phyloP scores from a whole-genome alignment of 75 land plant species.

The Gnetum montanum region DNA sequence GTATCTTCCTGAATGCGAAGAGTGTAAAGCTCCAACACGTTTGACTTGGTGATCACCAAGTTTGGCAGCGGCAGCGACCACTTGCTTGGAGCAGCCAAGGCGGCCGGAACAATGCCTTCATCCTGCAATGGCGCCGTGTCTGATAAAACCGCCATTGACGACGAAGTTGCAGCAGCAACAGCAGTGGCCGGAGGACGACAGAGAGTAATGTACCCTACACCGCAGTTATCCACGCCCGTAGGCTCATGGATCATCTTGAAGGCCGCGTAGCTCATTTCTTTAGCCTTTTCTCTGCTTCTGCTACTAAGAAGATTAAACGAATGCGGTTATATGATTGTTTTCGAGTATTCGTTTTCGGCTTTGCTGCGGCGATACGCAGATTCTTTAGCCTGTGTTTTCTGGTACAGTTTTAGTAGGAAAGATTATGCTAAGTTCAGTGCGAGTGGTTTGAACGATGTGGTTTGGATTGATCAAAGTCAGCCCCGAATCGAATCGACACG shows the following conservation, averaged over 20 bases:
- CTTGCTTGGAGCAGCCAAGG: slow-evolving; percentile 17
- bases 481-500: no score
- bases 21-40: slow-evolving; percentile 69
- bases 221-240: slow-evolving; percentile 81
- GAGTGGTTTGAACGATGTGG: no score
- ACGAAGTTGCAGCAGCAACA: slow-evolving; percentile 15
- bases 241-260: slow-evolving; percentile 86
- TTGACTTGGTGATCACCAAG: slow-evolving; percentile 70
- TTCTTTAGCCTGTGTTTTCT: no score
- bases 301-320: no score
- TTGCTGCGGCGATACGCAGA: no score
- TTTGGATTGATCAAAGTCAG: no score
- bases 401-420: no score
- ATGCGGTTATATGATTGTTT: no score
- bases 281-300: no score
- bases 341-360: no score
- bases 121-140: slow-evolving; percentile 5
- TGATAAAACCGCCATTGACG: no score
- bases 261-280: slow-evolving; percentile 83
- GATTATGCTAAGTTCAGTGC: no score
- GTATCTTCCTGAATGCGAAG: slow-evolving; percentile 71
- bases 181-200: slow-evolving; percentile 35
- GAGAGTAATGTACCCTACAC: slow-evolving; percentile 82
- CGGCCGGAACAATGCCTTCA: slow-evolving; percentile 10
- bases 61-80: slow-evolving; percentile 65